Evolutionary conservation across 2,329 filamentous ascomycete genomes (phyloP).

Genomic region (Bipolaris sorokiniana): DNA sequence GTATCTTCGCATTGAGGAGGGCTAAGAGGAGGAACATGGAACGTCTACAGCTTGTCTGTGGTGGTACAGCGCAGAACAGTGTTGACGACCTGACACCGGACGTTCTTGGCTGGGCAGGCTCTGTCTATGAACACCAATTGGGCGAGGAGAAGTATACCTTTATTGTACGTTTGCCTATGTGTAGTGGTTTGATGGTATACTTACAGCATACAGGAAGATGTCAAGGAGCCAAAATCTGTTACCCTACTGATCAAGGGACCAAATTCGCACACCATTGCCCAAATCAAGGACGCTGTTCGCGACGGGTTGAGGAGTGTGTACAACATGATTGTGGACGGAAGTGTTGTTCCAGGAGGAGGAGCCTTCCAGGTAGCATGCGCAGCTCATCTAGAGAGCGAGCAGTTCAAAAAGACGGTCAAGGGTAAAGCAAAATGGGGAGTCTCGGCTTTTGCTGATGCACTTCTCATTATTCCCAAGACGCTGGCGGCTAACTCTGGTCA

Average conservation of each 20-base stretch:
- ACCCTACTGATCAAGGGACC: conserved; percentile 98
- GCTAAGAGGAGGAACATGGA: conserved; percentile 99
- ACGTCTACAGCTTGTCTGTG: conserved; percentile 91
- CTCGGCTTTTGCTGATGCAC: conserved; percentile 89
- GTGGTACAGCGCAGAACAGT: conserved; percentile 90
- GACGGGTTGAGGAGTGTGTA: conserved; percentile 96
- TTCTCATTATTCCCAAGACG: conserved; percentile 96
- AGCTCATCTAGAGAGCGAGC: conserved; percentile 82
- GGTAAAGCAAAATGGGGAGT: conserved; percentile 98
- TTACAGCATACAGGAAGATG: conserved; percentile 69
- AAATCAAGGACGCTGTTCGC: conserved; percentile 94
- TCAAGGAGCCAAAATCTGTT: conserved; percentile 98
- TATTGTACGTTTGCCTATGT: conserved; percentile 55
- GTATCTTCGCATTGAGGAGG: conserved; percentile 89
- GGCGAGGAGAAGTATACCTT: conserved; percentile 99
- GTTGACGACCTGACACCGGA: conserved; percentile 91
- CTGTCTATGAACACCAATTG: conserved; percentile 95
- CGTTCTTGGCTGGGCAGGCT: conserved; percentile 91
- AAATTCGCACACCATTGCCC: conserved; percentile 93
- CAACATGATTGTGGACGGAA: conserved; percentile 99
- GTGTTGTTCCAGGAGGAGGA: conserved; percentile 91
- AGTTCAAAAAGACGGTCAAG: conserved; percentile 88
- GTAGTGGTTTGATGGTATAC: conserved; percentile 2
- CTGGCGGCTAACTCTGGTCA: conserved; percentile 94
- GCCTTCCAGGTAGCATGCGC: conserved; percentile 96